These are phyloP conservation scores for Penicillium cosmopolitanum DNA, from an alignment of 495 filamentous ascomycete species.

Conservation along the genomic window DNA sequence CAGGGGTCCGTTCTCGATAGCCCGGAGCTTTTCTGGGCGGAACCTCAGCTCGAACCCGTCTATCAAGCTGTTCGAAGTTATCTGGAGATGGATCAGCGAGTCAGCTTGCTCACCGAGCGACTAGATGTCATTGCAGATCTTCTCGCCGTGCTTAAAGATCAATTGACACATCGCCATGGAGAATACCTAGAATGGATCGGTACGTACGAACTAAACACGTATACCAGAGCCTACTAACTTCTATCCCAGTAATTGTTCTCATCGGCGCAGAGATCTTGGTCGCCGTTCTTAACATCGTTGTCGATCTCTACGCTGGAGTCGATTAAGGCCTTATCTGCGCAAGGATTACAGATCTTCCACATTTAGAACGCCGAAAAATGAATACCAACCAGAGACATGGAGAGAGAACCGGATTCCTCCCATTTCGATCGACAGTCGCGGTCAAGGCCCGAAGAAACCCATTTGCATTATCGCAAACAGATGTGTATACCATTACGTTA, in stretches of 20 bases:
- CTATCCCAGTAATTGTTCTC: slow-evolving; percentile 76
- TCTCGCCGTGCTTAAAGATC: slow-evolving; percentile 92
- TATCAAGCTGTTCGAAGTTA: slow-evolving; percentile 95
- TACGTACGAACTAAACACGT: slow-evolving; percentile 28
- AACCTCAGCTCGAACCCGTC: slow-evolving; percentile 92
- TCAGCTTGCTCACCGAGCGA: slow-evolving; percentile 85
- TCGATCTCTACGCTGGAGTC: slow-evolving; percentile 88
- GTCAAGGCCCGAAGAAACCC: background rate
- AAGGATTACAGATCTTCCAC: background rate
- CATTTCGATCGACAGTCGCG: background rate
- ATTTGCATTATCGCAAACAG: background rate
- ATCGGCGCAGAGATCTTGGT: slow-evolving; percentile 97
- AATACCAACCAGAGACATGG: background rate
- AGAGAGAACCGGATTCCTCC: background rate
- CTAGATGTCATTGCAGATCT: slow-evolving; percentile 94
- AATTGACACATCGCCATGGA: slow-evolving; percentile 93
- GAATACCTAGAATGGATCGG: slow-evolving; percentile 96
- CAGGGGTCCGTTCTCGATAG: slow-evolving; percentile 97
- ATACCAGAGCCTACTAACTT: background rate
- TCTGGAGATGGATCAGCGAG: slow-evolving; percentile 95
- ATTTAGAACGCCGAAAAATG: background rate
- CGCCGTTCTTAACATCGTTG: slow-evolving; percentile 91
- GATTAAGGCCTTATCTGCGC: slow-evolving; percentile 48
- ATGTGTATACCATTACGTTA: background rate
- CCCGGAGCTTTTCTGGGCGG: slow-evolving; percentile 97